Percentiles rank a stretch among this genome's conserved stretches.
Evolutionary conservation across 352 stramenopile species (phyloP).

Genomic region (Pythium oligandrum): DNA sequence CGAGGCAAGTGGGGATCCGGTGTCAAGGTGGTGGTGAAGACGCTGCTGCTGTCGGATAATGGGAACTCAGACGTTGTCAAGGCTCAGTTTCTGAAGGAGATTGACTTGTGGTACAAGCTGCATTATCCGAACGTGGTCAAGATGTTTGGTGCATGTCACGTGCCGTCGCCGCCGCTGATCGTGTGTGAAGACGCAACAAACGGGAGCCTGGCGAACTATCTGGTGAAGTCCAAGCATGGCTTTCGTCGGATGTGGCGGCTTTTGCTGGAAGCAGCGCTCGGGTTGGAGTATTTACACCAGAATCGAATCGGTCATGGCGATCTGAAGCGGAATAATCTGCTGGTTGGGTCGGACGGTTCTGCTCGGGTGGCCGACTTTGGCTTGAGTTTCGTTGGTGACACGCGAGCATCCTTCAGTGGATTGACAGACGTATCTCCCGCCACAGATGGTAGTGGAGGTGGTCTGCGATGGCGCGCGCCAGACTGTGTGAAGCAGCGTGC

Average conservation of each 20-base stretch:
- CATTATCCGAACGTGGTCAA: slow-evolving; percentile 23
- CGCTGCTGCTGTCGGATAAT: slow-evolving; percentile 14
- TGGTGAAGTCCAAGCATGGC: neutral
- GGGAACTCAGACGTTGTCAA: slow-evolving; percentile 2
- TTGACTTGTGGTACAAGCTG: slow-evolving; percentile 23
- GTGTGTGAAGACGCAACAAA: slow-evolving; percentile 21
- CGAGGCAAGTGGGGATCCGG: slow-evolving; percentile 17
- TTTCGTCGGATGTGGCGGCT: slow-evolving; percentile 10
- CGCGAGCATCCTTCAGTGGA: no score
- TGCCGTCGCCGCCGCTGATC: slow-evolving; percentile 19
- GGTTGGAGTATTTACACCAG: slow-evolving; percentile 51
- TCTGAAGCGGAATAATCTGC: slow-evolving; percentile 49
- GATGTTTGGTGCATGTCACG: slow-evolving; percentile 28
- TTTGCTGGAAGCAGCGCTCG: slow-evolving; percentile 27
- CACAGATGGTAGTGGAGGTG: no score
- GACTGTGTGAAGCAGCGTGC: neutral
- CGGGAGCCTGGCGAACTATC: slow-evolving; percentile 12
- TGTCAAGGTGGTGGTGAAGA: slow-evolving; percentile 27
- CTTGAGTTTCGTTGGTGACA: slow-evolving; percentile 2
- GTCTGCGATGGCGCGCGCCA: slow-evolving; percentile 2
- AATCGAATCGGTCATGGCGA: slow-evolving; percentile 57
- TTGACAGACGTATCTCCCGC: no score
- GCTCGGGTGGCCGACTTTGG: slow-evolving; percentile 25
- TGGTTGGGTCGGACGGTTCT: slow-evolving; percentile 15
- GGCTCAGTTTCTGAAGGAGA: slow-evolving; percentile 16